A percentile compares a stretch with the other conserved stretches of the same genome.
These are phyloP conservation scores for Lodderomyces margitis DNA, from an alignment of 1,139 yeast genomes.

Conservation along the genomic window DNA sequence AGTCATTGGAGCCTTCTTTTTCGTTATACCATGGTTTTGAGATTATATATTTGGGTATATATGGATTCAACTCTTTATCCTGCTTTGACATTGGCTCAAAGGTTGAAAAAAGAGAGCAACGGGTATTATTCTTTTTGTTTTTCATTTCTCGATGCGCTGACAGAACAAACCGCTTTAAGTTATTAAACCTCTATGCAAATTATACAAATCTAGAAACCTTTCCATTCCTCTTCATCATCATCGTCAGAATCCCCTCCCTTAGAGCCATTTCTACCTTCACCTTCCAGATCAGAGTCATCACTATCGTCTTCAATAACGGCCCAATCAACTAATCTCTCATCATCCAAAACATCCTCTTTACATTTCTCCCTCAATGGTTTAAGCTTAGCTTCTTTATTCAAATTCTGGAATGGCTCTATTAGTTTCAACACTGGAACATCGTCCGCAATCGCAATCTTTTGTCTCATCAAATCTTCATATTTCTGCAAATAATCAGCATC, in stretches of 20 bases:
- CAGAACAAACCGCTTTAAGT: neutral
- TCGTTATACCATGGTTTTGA: constrained; percentile 31
- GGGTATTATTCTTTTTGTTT: constrained; percentile 1
- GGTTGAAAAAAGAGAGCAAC: constrained; percentile 8
- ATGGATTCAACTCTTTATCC: constrained; percentile 15
- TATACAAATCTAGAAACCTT: constrained; percentile 23
- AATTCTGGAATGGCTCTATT: constrained; percentile 55
- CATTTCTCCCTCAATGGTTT: constrained; percentile 69
- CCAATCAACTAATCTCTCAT: constrained; percentile 66
- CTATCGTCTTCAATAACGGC: constrained; percentile 42
- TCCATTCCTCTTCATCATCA: constrained; percentile 33
- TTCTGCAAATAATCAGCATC: constrained; percentile 24
- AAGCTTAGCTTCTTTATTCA: constrained; percentile 50
- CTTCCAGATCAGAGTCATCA: constrained; percentile 21
- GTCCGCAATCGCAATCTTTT: constrained; percentile 32
- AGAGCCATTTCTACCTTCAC: constrained; percentile 17
- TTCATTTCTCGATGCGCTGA: constrained; percentile 2
- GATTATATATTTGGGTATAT: constrained; percentile 32
- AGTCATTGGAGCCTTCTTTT: constrained; percentile 3
- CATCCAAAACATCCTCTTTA: constrained; percentile 62
- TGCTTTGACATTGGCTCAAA: constrained; percentile 16
- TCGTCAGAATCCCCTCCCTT: constrained; percentile 17
- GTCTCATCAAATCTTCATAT: constrained; percentile 23
- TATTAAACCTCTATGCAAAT: neutral
- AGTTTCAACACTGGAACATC: constrained; percentile 55